Conservation (phyloP, 23 red algal genomes). For the Gracilaria gracilis region DNA sequence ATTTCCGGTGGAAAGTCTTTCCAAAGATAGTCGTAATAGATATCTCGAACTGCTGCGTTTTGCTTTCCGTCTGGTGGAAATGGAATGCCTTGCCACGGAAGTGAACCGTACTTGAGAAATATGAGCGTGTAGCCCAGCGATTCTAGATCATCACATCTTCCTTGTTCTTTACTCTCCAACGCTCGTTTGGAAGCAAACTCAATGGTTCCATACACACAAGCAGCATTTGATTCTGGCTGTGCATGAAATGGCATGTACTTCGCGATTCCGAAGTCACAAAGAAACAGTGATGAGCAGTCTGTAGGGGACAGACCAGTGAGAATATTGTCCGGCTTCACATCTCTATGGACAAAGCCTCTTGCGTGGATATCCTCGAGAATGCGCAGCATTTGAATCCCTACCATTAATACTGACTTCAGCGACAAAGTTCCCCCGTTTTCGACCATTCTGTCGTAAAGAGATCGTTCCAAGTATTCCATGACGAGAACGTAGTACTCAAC, state of each 20-base stretch:
- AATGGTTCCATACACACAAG: conserved; percentile 11
- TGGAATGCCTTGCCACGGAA: conserved; percentile 38
- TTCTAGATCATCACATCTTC: conserved; percentile 36
- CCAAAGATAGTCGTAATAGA: conserved; percentile 23
- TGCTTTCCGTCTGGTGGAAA: conserved; percentile 11
- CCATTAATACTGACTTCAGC: conserved; percentile 7
- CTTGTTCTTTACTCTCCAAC: neutral
- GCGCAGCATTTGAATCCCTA: conserved; percentile 45
- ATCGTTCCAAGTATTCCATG: conserved; percentile 37
- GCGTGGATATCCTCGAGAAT: conserved; percentile 63
- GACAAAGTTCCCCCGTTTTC: conserved; percentile 6
- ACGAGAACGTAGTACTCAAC: conserved; percentile 13
- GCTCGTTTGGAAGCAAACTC: conserved; percentile 8
- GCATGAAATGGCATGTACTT: conserved; percentile 33
- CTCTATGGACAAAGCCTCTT: conserved; percentile 70
- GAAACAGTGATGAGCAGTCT: conserved; percentile 46
- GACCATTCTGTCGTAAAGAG: neutral
- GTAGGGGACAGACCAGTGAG: conserved; percentile 37
- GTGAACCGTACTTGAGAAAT: conserved; percentile 12
- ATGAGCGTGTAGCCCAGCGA: conserved; percentile 37
- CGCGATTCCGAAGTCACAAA: conserved; percentile 65
- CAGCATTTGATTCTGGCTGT: conserved; percentile 1
- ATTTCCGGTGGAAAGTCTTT: conserved; percentile 44
- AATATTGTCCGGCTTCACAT: conserved; percentile 87
- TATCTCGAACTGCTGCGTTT: neutral